Evolutionary conservation across 768 basidiomycete genomes (phyloP), one percentile per base, ranked within the genome.

Genomic region (Phlegmacium glaucopus): DNA sequence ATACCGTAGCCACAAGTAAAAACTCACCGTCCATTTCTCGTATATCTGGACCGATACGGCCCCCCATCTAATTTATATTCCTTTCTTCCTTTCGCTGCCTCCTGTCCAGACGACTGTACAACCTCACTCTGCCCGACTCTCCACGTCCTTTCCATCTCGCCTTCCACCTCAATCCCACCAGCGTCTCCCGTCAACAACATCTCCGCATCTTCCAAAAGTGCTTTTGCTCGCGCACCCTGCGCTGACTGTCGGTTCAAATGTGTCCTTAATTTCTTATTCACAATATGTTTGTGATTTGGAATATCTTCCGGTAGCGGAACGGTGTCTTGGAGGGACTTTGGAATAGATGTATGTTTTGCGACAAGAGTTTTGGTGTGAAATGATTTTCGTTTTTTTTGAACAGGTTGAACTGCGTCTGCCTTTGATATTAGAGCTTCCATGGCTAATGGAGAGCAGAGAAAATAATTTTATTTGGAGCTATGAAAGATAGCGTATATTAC

Each of bases 101-200:
- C 94, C 51, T 74, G 71, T 0, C 92, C 82, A 39, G 89, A 75
- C 16, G 74, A 72, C 40, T 75, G 53, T 9, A 71, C 69, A 50
- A 98, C 86, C 50, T 94, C 94, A 7, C 75, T 72, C 69, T 98
- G 96, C 0, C 79, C 73, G 7, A 93, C 76, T 48, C 90, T 75
- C 94, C 93, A 98, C 6, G 95, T 97, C 60, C 80, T 68, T 61
- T 98, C 96, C 67, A 97, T 75, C 44, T 80, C 82, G 2, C 77
- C 80, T 56, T 94, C 92, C 15, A 78, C 78, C 61, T 87, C 79
- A 48, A 97, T 81, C 46, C 73, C 67, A 1, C 94, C 94, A 1
- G 69, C 73, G 9, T 90, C 88, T 32, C 81, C 85, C 37, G 75
- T 70, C 47, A 83, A 65, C n/a, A 90, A 71, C 56, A 88, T 68